These are phyloP conservation scores for Pestalotiopsis sp. DNA, from an alignment of 2,329 filamentous ascomycete species.

Conservation along the genomic window DNA sequence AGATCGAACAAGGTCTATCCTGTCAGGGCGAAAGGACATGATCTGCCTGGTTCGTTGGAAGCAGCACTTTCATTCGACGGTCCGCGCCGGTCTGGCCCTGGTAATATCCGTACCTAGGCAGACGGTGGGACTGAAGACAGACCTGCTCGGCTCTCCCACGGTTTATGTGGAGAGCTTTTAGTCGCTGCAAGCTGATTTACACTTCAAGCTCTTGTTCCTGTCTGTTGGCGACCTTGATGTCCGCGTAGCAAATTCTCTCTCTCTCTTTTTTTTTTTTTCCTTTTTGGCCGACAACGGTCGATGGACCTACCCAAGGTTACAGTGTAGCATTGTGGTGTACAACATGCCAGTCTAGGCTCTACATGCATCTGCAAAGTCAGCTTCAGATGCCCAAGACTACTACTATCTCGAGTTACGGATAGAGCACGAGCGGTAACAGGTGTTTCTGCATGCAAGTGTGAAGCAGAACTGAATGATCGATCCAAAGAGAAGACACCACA, in stretches of 20 bases:
- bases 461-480: background rate
- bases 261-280: background rate
- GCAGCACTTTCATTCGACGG: slow-evolving; percentile 3
- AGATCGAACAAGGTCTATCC: background rate
- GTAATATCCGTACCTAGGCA: slow-evolving; percentile 6
- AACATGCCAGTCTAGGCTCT: background rate
- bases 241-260: background rate
- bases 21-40: background rate
- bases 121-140: background rate
- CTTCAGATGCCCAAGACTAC: background rate
- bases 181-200: background rate
- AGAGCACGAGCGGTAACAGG: no score
- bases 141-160: background rate
- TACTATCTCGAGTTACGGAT: background rate
- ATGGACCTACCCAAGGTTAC: background rate
- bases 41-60: background rate
- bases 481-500: background rate
- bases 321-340: no score
- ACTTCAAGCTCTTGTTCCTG: background rate
- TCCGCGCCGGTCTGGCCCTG: slow-evolving; percentile 6
- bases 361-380: background rate
- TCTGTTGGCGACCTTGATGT: background rate
- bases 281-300: background rate
- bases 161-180: slow-evolving; percentile 5
- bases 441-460: background rate